Base-by-base conservation (phyloP, 1,139 yeast species). In the Pichia sp. region DNA sequence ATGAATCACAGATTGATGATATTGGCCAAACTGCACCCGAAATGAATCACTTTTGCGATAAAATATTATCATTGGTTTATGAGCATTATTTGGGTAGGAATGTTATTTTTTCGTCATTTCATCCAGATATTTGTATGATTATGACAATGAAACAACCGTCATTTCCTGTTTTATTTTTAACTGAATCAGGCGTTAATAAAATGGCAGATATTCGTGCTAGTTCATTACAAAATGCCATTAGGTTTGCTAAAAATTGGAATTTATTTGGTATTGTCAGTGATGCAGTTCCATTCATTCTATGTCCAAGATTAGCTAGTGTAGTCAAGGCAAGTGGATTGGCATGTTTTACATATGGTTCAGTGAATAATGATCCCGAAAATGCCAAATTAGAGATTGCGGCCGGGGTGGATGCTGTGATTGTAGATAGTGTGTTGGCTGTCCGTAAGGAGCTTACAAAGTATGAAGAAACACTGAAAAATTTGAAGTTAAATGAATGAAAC, bases 401-500 rank as follows among this genome's bases (percentile, higher is more conserved):
- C 9, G 97, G 97, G 11, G 96, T 92, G 7, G 97, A 92, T 71
- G 98, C 98, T 0, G 97, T 92, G 27, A 92, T 92, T 68, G 97
- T 88, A 5, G 97, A 92, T 66, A 84, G 89, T 53, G 97, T 92
- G 3, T 73, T 90, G 63, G 97, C 97, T 0, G 95, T 90, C 11
- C 76, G 97, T 62, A 86, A 85, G 59, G 96, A 90, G 5, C 73
- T 90, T 56, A 74, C 81, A 48, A 69, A 68, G 49, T 76, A 54
- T 25, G 58, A 51, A n/a, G 47, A 46, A 25, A 34, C 25, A 7
- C 28, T 30, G 4, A 37, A 27, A 28, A 31, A 10, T 2, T 10
- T n/a, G 2, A 37, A 28, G n/a, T 18, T 18, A 18, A 18, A 18
- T 18, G 18, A 18, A 18, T 18, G 18, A 18, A 18, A 18, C 18